These are phyloP conservation scores for sweet orange (Citrus sinensis) DNA, from an alignment of 345 rosid species.

Conservation along the genomic window DVS_A1.0 CM039168.1:17183501-17184000, in stretches of 20 bases:
- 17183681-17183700: conserved; percentile 99
- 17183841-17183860: not conserved
- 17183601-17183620: conserved; percentile 91
- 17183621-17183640: conserved; percentile 98
- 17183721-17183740: not conserved
- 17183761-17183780: not conserved
- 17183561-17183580: conserved; percentile 56
- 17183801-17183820: too few relatives aligned
- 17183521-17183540: conserved; percentile 29
- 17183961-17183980: not conserved
- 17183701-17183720: conserved; percentile 57
- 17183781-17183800: not conserved
- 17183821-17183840: not conserved
- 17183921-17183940: not conserved
- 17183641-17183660: conserved; percentile 88
- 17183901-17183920: not conserved
- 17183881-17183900: not conserved
- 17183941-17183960: not conserved
- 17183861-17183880: not conserved
- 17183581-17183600: conserved; percentile 82
- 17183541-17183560: conserved; percentile 76
- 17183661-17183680: conserved; percentile 94
- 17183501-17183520: conserved; percentile 46
- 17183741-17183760: not conserved
- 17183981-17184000: not conserved